These are phyloP conservation scores for Henningerozyma blattae DNA, from an alignment of 805 yeast species.

Conservation along the genomic window DNA sequence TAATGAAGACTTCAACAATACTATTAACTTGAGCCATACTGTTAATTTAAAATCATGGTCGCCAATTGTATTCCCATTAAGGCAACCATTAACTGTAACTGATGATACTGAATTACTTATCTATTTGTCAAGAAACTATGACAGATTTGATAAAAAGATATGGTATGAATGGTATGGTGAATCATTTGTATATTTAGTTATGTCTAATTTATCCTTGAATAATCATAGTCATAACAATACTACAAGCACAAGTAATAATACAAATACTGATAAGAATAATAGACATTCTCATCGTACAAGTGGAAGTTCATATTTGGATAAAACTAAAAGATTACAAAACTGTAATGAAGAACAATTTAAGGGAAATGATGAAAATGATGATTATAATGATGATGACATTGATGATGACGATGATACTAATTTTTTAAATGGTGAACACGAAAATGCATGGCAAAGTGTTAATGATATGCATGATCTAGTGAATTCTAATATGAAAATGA, in stretches of 20 bases:
- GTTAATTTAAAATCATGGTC: conserved; percentile 51
- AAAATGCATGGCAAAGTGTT: conserved; percentile 22
- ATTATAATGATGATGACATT: neutral
- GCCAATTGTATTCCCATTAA: conserved; percentile 53
- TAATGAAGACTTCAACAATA: neutral
- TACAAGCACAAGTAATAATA: neutral
- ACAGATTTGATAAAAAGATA: conserved; percentile 26
- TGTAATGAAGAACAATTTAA: too few relatives aligned
- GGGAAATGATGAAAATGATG: neutral
- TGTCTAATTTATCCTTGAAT: conserved; percentile 8
- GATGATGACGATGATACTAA: neutral
- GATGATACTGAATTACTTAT: conserved; percentile 46
- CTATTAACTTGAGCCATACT: conserved; percentile 20
- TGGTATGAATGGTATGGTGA: conserved; percentile 66
- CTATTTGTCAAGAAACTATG: conserved; percentile 34
- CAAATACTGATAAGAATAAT: neutral
- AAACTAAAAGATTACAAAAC: neutral
- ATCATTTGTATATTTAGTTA: conserved; percentile 33
- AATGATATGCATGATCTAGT: conserved; percentile 21
- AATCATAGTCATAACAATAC: neutral
- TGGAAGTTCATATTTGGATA: too few relatives aligned
- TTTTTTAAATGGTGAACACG: conserved; percentile 2
- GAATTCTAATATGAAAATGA: neutral
- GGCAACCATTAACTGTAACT: conserved; percentile 37
- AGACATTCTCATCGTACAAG: neutral